Evolutionary conservation across 2,329 filamentous ascomycete species (phyloP), one percentile per base, ranked within the genome.

Genomic region (Cytospora paraplurivora): DNA sequence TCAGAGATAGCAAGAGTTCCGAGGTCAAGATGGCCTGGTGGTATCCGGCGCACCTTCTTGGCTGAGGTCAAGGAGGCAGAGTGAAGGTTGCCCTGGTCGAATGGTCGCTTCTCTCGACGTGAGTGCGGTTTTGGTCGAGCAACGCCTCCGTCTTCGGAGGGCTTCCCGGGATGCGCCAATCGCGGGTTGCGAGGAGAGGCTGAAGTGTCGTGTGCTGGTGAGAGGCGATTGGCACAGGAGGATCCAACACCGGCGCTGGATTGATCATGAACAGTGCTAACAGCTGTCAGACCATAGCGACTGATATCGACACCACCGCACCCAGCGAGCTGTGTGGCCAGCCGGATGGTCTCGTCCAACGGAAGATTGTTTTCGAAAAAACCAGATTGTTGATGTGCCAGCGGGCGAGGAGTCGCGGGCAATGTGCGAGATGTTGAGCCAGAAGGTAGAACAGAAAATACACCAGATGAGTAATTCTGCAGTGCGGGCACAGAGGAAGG

Each of bases 21-120:
- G 35, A 84, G 74, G 34, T 82, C 77, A 60, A 83, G 75, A 55
- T 72, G 76, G 35, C 76, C 72, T 11, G 82, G 80, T 17, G 81
- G 78, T 13, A 76, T 76, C 5, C 80, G 76, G 57, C 81, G 81
- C 67, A 78, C 72, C 71, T 80, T 85, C 73, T 85, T 85, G 21
- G 62, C 56, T 21, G 72, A 71, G 21, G 33, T 35, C 37, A 33
- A 38, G 50, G 57, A 47, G 37, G 60, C 55, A 52, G 41, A 27
- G 47, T 62, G 66, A 38, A 54, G 56, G 41, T 61, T 64, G 44
- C 69, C 69, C 56, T 70, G 64, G 56, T 76, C 68, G 34, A 68
- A 66, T 4, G 68, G 66, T 34, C 74, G 72, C 69, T 76, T 76
- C 47, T 68, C 69, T 38, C 63, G 65, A 11, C 66, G 62, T 51